phyloP scores from a whole-genome alignment of 176 grass and related monocot species.

The Puccinellia tenuiflora region DNA sequence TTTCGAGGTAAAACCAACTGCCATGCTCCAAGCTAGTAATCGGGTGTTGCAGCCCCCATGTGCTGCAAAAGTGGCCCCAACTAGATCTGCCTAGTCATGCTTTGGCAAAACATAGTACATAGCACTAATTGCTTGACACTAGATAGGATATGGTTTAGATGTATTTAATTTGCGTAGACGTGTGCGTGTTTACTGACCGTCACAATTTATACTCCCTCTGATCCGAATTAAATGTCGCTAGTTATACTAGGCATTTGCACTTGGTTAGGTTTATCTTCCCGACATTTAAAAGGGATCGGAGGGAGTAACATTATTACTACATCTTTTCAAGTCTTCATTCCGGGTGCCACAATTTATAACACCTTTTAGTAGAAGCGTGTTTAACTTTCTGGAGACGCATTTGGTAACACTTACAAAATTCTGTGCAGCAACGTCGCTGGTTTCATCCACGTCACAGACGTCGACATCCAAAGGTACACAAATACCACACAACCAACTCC shows the following conservation, averaged over 20 bases:
- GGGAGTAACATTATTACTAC: not conserved
- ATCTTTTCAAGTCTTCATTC: not conserved
- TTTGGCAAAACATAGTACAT: not conserved
- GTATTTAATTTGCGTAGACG: not conserved
- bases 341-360: not conserved
- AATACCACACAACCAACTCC: not conserved
- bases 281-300: not conserved
- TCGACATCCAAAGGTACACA: constrained; percentile 86
- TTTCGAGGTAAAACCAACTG: constrained; percentile 62
- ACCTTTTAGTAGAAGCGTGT: not conserved
- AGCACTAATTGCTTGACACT: not conserved
- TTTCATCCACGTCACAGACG: constrained; percentile 89
- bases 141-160: not conserved
- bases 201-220: too few species aligned
- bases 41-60: not conserved
- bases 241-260: too few species aligned
- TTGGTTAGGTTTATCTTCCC: too few species aligned
- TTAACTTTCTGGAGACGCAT: not conserved
- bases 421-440: constrained; percentile 82
- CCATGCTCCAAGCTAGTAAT: not conserved
- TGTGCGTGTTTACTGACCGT: not conserved
- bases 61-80: not conserved
- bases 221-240: too few species aligned
- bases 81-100: not conserved
- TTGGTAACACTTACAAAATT: constrained; percentile 18